Evolutionary conservation across 2,329 filamentous ascomycete genomes (phyloP).

Genomic region (Colletotrichum sp.): DNA sequence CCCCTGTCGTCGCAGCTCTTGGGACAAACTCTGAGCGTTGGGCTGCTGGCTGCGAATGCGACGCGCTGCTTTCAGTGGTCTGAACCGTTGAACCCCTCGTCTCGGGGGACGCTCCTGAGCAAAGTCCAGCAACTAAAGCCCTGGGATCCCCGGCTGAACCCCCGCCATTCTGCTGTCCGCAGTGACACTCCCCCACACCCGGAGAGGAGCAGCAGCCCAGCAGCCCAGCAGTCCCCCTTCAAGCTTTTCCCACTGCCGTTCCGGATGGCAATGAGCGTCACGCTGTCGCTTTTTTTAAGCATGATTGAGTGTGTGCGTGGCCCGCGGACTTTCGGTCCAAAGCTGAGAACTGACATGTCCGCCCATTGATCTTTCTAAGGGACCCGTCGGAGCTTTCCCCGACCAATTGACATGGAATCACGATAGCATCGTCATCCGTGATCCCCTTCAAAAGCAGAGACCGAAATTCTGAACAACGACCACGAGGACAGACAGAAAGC

Average conservation of each 20-base stretch:
- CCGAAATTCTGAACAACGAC: not conserved
- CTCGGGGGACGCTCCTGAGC: not conserved
- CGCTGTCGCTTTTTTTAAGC: not conserved
- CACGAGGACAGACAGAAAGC: not conserved
- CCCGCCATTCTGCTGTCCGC: not conserved
- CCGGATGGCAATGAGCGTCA: not conserved
- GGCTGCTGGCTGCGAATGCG: not conserved
- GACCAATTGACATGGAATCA: not conserved
- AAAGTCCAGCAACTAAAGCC: not conserved
- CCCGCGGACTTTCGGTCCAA: not conserved
- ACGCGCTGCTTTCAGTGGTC: not conserved
- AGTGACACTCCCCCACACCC: not conserved
- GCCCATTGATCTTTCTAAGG: not conserved
- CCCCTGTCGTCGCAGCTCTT: not conserved
- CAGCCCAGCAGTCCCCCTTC: not conserved
- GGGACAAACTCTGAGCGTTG: not conserved
- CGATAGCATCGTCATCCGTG: not conserved
- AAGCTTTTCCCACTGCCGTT: not conserved
- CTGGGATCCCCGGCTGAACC: not conserved
- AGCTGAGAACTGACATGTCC: not conserved
- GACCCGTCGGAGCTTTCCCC: not conserved
- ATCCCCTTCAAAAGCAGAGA: not conserved
- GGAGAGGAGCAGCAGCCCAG: not conserved
- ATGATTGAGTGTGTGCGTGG: not conserved
- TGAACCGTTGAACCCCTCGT: conserved; percentile 11